These are phyloP conservation scores for Asterochloris sp. DNA, from an alignment of 139 green algal genomes.

Conservation along the genomic window DNA sequence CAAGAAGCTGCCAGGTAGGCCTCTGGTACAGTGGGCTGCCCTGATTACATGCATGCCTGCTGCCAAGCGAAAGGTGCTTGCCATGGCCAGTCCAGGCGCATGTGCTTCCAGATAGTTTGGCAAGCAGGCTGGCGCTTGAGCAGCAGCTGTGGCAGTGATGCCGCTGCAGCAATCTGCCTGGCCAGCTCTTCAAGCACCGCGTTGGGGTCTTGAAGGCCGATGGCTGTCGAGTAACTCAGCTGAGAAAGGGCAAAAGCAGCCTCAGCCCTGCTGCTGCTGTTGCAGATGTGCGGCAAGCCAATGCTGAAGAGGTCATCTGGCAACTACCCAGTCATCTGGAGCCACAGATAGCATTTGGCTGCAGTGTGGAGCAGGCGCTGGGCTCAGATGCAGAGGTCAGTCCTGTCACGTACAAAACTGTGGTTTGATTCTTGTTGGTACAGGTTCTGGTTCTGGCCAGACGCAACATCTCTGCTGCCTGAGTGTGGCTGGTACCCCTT, in stretches of 20 bases:
- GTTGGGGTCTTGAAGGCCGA: not conserved
- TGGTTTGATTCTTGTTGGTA: not conserved
- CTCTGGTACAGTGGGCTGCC: not conserved
- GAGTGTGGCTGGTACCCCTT: not conserved
- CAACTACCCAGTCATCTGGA: not conserved
- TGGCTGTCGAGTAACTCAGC: not conserved
- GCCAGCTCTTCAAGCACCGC: not conserved
- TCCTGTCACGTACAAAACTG: not conserved
- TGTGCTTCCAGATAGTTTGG: not conserved
- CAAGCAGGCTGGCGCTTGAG: not conserved
- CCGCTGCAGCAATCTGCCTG: not conserved
- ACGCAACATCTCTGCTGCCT: not conserved
- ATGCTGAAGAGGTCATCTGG: conserved; percentile 3
- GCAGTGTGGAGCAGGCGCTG: not conserved
- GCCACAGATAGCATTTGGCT: conserved; percentile 3
- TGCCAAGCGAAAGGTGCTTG: not conserved
- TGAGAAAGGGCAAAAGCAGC: not conserved
- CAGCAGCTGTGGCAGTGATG: not conserved
- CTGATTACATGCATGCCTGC: not conserved
- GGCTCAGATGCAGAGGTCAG: not conserved
- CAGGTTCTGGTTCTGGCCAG: not conserved
- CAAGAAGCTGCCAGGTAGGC: conserved; percentile 17
- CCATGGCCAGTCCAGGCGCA: not conserved
- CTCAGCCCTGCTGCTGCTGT: not conserved
- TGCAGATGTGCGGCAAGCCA: conserved; percentile 1